These are phyloP conservation scores for Bipolaris bicolor DNA, from an alignment of 2,329 filamentous ascomycete genomes.

Conservation along the genomic window DNA sequence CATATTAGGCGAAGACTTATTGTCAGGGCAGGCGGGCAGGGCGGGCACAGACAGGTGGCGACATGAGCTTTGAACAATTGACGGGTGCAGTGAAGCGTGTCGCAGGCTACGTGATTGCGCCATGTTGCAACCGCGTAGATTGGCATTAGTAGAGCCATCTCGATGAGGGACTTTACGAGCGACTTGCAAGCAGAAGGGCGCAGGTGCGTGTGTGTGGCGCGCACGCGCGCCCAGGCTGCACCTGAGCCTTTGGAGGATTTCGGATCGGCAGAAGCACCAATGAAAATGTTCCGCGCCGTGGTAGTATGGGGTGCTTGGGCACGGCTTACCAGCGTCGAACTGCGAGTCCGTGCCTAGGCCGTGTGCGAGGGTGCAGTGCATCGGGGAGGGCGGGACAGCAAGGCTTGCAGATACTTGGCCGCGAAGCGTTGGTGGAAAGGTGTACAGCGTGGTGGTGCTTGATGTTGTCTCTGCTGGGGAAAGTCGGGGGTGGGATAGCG, in stretches of 20 bases:
- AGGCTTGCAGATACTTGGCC: conserved; percentile 26
- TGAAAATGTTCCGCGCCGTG: conserved; percentile 17
- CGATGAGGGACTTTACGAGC: conserved; percentile 22
- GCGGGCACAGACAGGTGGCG: background rate
- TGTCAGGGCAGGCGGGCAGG: conserved; percentile 20
- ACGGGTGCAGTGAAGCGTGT: conserved; percentile 12
- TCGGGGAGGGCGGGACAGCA: conserved; percentile 38
- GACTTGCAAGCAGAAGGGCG: conserved; percentile 3
- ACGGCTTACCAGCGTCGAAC: conserved; percentile 28
- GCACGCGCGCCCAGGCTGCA: conserved; percentile 28
- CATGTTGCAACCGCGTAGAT: conserved; percentile 10
- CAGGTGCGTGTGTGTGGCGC: conserved; percentile 21
- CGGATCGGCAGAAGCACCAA: conserved; percentile 34
- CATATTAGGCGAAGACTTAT: conserved; percentile 18
- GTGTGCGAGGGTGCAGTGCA: conserved; percentile 25
- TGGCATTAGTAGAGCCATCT: conserved; percentile 18
- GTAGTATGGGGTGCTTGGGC: conserved; percentile 14
- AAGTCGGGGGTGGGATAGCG: conserved; percentile 11
- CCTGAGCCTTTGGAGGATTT: conserved; percentile 25
- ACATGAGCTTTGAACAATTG: conserved; percentile 16
- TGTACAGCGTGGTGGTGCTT: conserved; percentile 17
- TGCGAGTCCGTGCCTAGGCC: conserved; percentile 26
- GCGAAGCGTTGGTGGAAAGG: conserved; percentile 18
- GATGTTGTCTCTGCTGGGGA: conserved; percentile 11
- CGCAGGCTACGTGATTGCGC: conserved; percentile 18